phyloP scores from a whole-genome alignment of 1,284 basidiomycete species.

The Cryptococcus sp. region DNA sequence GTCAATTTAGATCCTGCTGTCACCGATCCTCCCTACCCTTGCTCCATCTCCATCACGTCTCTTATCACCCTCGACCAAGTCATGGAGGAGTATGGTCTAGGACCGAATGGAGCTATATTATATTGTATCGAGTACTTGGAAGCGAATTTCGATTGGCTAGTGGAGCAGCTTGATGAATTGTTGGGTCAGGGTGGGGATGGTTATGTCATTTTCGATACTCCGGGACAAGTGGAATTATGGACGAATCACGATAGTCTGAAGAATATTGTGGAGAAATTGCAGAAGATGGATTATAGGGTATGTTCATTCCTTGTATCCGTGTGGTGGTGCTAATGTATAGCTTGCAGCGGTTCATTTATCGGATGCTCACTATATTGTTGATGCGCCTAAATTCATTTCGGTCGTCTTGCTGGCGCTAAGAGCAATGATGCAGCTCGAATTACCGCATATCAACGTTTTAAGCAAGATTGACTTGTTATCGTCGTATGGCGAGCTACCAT shows the following conservation, averaged over 20 bases:
- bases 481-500: constrained; percentile 84
- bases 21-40: constrained; percentile 80
- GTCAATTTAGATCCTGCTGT: constrained; percentile 98
- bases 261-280: constrained; percentile 66
- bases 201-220: constrained; percentile 92
- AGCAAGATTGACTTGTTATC: constrained; percentile 89
- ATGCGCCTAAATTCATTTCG: constrained; percentile 91
- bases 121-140: constrained; percentile 98
- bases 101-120: constrained; percentile 95
- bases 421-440: constrained; percentile 96
- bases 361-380: constrained; percentile 95
- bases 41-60: constrained; percentile 76
- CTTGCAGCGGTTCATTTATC: constrained; percentile 91
- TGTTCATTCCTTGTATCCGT: constrained; percentile 40
- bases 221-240: constrained; percentile 95
- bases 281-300: constrained; percentile 79
- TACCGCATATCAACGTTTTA: constrained; percentile 95
- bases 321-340: constrained; percentile 49
- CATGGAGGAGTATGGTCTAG: constrained; percentile 79
- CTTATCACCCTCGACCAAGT: constrained; percentile 85
- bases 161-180: constrained; percentile 62
- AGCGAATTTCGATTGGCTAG: constrained; percentile 91
- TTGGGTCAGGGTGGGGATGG: constrained; percentile 28
- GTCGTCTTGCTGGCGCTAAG: constrained; percentile 85
- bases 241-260: constrained; percentile 91